phyloP scores from a whole-genome alignment of 129 eudicot genomes.

The Tanacetum coccineum region DNA sequence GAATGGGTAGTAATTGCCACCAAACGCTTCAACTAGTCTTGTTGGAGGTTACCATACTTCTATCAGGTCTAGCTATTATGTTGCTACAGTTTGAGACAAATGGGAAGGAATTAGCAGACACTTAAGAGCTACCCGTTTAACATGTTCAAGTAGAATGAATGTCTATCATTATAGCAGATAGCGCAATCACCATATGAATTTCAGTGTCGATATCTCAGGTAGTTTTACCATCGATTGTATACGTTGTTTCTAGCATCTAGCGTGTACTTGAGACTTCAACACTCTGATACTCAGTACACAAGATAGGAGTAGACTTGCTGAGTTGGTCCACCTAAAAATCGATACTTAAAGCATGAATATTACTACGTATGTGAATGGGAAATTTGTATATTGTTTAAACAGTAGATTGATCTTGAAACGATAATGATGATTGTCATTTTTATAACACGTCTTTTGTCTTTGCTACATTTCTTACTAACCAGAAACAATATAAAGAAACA shows the following conservation, averaged over 20 bases:
- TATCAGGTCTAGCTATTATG: constrained; percentile 37
- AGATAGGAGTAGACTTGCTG: not conserved
- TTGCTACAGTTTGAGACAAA: constrained; percentile 66
- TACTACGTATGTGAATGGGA: not conserved
- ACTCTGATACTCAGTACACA: no score
- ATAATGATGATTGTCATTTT: not conserved
- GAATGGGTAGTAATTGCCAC: constrained; percentile 50
- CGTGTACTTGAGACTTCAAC: no score
- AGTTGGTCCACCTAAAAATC: not conserved
- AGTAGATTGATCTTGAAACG: not conserved
- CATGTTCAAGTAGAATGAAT: constrained; percentile 15
- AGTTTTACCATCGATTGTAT: not conserved
- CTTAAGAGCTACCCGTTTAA: constrained; percentile 13
- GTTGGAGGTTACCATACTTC: constrained; percentile 42
- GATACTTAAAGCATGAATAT: no score
- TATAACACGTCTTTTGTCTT: not conserved
- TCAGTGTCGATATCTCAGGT: not conserved
- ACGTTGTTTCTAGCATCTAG: no score
- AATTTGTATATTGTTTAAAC: no score
- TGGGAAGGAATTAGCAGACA: constrained; percentile 44
- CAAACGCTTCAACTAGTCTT: constrained; percentile 52
- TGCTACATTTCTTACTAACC: not conserved
- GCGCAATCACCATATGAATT: no score
- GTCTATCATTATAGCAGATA: not conserved
- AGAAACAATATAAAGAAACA: not conserved